phyloP scores from a whole-genome alignment of 345 rosid species.

The Physaria fendleri region DNA sequence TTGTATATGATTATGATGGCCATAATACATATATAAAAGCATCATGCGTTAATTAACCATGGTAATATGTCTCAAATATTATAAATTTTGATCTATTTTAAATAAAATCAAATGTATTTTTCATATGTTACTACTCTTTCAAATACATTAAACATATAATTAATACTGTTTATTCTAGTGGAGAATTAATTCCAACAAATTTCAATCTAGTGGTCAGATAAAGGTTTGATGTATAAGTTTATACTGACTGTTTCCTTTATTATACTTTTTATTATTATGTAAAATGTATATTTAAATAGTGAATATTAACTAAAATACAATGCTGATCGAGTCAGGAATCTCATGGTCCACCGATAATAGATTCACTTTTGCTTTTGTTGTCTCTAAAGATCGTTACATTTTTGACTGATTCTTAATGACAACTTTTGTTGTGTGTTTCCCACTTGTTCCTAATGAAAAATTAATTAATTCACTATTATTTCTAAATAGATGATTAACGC shows the following conservation, averaged over 20 bases:
- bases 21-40: conserved; percentile 20
- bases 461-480: background rate
- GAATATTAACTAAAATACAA: background rate
- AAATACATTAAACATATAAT: conserved; percentile 2
- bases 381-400: conserved; percentile 6
- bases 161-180: background rate
- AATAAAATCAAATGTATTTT: conserved; percentile 13
- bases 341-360: conserved; percentile 15
- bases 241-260: background rate
- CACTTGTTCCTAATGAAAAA: background rate
- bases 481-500: background rate
- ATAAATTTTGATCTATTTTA: conserved; percentile 25
- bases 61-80: conserved; percentile 17
- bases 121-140: too few relatives aligned
- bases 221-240: conserved; percentile 18
- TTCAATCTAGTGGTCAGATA: conserved; percentile 17
- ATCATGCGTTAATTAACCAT: conserved; percentile 6
- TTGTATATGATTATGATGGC: conserved; percentile 28
- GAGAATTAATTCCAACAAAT: conserved; percentile 5
- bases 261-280: background rate
- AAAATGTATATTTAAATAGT: background rate
- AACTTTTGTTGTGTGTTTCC: conserved; percentile 8
- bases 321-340: conserved; percentile 28
- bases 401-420: conserved; percentile 20
- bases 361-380: background rate